A percentile compares a stretch with the other conserved stretches of the same genome.
phyloP scores from a whole-genome alignment of 192 early-diverging fungal genomes.

The Backusella mclennaniae region DNA sequence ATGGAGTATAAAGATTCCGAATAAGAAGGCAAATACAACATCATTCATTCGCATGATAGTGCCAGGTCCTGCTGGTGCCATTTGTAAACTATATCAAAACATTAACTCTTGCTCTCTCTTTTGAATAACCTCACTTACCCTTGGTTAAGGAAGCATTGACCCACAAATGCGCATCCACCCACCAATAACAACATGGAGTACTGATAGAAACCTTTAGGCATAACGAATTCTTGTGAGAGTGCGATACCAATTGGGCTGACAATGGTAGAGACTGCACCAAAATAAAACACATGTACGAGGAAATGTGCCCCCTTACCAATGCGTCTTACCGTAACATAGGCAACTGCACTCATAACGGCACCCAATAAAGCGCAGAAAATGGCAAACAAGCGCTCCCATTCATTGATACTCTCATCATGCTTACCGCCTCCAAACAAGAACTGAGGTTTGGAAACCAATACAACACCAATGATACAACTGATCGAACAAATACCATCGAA shows the following conservation, averaged over 20 bases:
- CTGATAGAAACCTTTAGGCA: conserved; percentile 43
- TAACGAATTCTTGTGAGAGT: conserved; percentile 33
- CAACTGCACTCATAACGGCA: conserved; percentile 58
- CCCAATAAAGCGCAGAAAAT: conserved; percentile 52
- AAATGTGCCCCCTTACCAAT: conserved; percentile 69
- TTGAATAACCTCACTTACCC: conserved; percentile 39
- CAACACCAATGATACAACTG: conserved; percentile 61
- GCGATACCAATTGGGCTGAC: conserved; percentile 46
- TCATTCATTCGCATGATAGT: conserved; percentile 82
- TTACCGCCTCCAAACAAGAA: conserved; percentile 33
- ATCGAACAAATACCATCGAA: conserved; percentile 55
- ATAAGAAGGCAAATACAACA: conserved; percentile 76
- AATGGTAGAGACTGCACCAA: conserved; percentile 61
- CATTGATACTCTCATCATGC: neutral
- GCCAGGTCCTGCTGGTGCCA: conserved; percentile 68
- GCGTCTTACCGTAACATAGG: conserved; percentile 71
- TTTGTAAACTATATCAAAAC: conserved; percentile 50
- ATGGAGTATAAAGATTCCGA: conserved; percentile 67
- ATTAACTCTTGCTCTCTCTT: neutral
- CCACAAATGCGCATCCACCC: conserved; percentile 63
- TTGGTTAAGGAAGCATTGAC: conserved; percentile 72
- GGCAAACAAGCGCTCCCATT: conserved; percentile 33
- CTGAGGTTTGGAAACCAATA: conserved; percentile 59
- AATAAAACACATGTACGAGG: conserved; percentile 80
- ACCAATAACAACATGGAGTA: conserved; percentile 48